These are phyloP conservation scores for Chalaropsis ovoidea DNA, from an alignment of 2,329 filamentous ascomycete genomes.

Conservation along the genomic window DNA sequence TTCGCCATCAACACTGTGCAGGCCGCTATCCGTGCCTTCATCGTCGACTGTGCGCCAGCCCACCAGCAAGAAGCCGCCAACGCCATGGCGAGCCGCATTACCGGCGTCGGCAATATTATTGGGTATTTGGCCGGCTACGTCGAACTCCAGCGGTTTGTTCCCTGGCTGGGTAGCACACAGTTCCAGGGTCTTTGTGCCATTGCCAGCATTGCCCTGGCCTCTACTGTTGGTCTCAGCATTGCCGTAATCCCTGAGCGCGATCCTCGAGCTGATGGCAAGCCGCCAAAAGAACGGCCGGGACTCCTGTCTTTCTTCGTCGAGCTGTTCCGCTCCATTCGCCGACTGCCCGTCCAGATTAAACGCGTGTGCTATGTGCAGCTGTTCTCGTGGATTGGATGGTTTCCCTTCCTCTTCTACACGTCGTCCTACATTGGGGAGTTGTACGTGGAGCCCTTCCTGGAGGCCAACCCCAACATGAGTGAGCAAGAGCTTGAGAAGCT, in stretches of 20 bases:
- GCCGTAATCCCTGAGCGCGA: constrained; percentile 65
- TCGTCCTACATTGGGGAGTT: constrained; percentile 91
- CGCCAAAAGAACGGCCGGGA: constrained; percentile 47
- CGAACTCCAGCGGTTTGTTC: constrained; percentile 61
- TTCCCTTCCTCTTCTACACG: constrained; percentile 89
- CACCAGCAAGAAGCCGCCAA: constrained; percentile 93
- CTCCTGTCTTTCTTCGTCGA: constrained; percentile 69
- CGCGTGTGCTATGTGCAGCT: constrained; percentile 75
- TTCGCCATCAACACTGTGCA: constrained; percentile 97
- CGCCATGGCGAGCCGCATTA: constrained; percentile 81
- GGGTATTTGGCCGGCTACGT: constrained; percentile 82
- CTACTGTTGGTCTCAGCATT: constrained; percentile 63
- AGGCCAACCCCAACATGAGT: constrained; percentile 66
- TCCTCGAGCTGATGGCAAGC: constrained; percentile 38
- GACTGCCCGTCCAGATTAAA: constrained; percentile 70
- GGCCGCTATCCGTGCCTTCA: constrained; percentile 81
- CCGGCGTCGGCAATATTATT: constrained; percentile 79
- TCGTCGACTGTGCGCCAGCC: constrained; percentile 82
- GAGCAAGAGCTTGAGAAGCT: constrained; percentile 64
- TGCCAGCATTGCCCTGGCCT: constrained; percentile 60
- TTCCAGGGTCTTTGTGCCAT: constrained; percentile 89
- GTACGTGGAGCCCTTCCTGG: constrained; percentile 74
- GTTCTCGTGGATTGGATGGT: constrained; percentile 90
- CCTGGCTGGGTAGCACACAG: constrained; percentile 76
- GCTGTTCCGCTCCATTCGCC: constrained; percentile 64